These are phyloP conservation scores for Candida nemodendra DNA, from an alignment of 805 yeast genomes.

Conservation along the genomic window DNA sequence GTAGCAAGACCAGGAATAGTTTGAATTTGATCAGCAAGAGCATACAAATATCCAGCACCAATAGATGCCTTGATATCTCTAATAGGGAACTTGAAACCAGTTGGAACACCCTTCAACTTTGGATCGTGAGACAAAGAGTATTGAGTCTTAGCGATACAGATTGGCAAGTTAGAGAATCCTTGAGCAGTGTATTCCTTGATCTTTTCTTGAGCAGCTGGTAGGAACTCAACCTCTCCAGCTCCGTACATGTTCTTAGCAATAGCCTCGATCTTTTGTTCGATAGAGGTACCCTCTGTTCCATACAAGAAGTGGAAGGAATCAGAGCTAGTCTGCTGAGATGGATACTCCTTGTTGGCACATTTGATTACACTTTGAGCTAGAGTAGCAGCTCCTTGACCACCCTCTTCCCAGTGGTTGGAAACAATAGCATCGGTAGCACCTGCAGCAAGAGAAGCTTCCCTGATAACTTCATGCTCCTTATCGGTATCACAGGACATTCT, in stretches of 20 bases:
- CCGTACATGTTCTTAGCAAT: conserved; percentile 93
- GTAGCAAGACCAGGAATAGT: conserved; percentile 98
- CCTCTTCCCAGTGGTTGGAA: conserved; percentile 93
- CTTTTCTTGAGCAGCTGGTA: conserved; percentile 77
- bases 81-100: conserved; percentile 90
- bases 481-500: conserved; percentile 78
- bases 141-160: conserved; percentile 97
- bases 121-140: conserved; percentile 96
- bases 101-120: conserved; percentile 88
- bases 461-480: conserved; percentile 77
- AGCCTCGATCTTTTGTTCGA: conserved; percentile 73
- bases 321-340: conserved; percentile 34
- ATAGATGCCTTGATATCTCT: conserved; percentile 91
- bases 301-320: conserved; percentile 64
- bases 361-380: conserved; percentile 81
- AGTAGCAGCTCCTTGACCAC: conserved; percentile 86
- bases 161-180: conserved; percentile 88
- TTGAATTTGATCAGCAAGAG: conserved; percentile 94
- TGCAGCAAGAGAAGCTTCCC: conserved; percentile 78
- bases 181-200: conserved; percentile 79
- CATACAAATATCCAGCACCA: conserved; percentile 96
- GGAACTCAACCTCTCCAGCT: conserved; percentile 78
- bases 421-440: conserved; percentile 92
- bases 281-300: conserved; percentile 59
- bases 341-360: conserved; percentile 52